Conservation (phyloP, 1,284 basidiomycete species). For the Neonothopanus nambi region DNA sequence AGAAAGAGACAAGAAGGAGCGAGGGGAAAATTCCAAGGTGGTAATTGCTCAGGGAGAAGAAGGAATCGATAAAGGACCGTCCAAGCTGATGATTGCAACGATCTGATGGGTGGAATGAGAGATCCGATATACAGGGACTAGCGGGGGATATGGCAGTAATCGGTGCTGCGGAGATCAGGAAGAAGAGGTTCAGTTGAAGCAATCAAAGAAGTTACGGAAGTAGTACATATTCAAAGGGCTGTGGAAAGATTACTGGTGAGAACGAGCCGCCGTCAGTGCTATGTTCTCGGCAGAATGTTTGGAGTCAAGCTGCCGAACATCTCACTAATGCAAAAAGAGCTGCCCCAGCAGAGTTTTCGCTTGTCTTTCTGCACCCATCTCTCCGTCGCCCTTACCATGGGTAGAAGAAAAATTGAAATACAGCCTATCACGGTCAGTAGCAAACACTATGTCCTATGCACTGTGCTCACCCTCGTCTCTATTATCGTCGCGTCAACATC, state of each 20-base stretch:
- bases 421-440: slow-evolving; percentile 76
- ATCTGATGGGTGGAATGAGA: background rate
- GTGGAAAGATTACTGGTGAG: slow-evolving; percentile 10
- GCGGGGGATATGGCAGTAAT: background rate
- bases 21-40: background rate
- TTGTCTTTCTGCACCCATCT: slow-evolving; percentile 15
- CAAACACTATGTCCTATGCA: slow-evolving; percentile 11
- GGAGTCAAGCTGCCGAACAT: slow-evolving; percentile 14
- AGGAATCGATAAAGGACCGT: background rate
- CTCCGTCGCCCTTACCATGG: slow-evolving; percentile 50
- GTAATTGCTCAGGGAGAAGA: background rate
- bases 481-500: slow-evolving; percentile 14
- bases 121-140: background rate
- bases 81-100: slow-evolving; percentile 3
- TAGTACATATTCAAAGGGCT: no score
- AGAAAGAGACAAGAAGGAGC: background rate
- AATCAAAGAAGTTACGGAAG: slow-evolving; percentile 13
- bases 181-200: background rate
- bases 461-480: slow-evolving; percentile 22
- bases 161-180: slow-evolving; percentile 5
- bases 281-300: slow-evolving; percentile 11
- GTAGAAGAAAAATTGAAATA: slow-evolving; percentile 88
- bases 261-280: slow-evolving; percentile 6
- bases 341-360: background rate
- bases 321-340: slow-evolving; percentile 17